Evolutionary conservation across 345 rosid species (phyloP), one percentile per base, ranked within the genome.

Genomic region (Bruguiera gymnorhiza): DNA sequence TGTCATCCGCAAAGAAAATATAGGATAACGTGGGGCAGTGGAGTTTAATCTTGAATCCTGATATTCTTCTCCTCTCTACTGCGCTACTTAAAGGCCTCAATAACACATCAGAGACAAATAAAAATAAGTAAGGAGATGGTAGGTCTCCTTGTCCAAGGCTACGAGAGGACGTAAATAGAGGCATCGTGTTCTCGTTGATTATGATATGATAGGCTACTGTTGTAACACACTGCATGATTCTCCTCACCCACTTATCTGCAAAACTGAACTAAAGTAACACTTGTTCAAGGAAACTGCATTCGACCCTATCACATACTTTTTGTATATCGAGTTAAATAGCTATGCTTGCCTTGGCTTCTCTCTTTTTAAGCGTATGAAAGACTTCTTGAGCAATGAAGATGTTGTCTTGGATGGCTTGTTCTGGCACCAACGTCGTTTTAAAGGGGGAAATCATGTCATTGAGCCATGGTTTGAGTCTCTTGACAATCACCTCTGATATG

Each of bases 261-360:
- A 23, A 60, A 23, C 8, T 15, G 8, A 13, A 11, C 2, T 2
- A 3, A 11, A 29, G 15, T 26, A 0, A 3, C 3, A 23, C 4
- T 57, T 23, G 23, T 23, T 8, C 8, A 6, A 24, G 15, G 6
- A 26, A 57, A 57, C 13, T 34, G 4, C 19, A 23, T 24, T 26
- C 18, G 1, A 8, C 19, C 26, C 7, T 5, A 8, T 57, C 31
- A 23, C 24, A 23, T 1, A 1, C 31, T 7, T 57, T 57, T 15
- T 62, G 8, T 8, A 18, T 62, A 31, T 62, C 65, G 15, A 31
- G n/a, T 8, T 62, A 16, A 31, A 77, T 36, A 62, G 53, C 26
- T 18, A 62, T 34, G 7, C 1, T 34, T 34, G 8, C 37, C 37
- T 6, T 8, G 7, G 5, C 7, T 34, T 6, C 8, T 32, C 8